These are phyloP conservation scores for Samsoniella hepiali DNA, from an alignment of 2,329 filamentous ascomycete species.

Conservation along the genomic window DNA sequence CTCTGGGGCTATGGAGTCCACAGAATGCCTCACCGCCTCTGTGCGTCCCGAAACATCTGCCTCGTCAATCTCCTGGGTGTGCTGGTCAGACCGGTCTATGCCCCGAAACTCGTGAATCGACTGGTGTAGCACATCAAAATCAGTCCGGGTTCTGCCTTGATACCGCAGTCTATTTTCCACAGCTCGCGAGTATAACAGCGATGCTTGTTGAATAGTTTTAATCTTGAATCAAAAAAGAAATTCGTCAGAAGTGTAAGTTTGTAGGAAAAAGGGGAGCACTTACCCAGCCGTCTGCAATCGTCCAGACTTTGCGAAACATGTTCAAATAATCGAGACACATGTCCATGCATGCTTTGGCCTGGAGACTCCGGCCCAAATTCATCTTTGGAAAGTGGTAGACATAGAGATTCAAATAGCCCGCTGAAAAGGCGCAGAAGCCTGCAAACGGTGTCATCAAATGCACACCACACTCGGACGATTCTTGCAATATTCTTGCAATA, in stretches of 20 bases:
- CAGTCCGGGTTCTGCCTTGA: slow-evolving; percentile 26
- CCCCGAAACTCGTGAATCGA: slow-evolving; percentile 32
- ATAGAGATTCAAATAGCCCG: slow-evolving; percentile 42
- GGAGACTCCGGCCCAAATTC: slow-evolving; percentile 34
- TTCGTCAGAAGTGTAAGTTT: background rate
- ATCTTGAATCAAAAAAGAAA: slow-evolving; percentile 18
- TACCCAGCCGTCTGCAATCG: slow-evolving; percentile 30
- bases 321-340: slow-evolving; percentile 29
- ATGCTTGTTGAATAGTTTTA: slow-evolving; percentile 28
- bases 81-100: slow-evolving; percentile 31
- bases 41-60: slow-evolving; percentile 21
- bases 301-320: slow-evolving; percentile 29
- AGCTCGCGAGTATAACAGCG: slow-evolving; percentile 27
- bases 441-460: slow-evolving; percentile 40
- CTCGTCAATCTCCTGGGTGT: slow-evolving; percentile 29
- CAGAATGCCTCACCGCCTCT: background rate
- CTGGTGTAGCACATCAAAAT: slow-evolving; percentile 31
- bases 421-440: slow-evolving; percentile 45
- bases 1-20: background rate
- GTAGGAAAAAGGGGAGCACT: background rate
- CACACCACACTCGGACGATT: slow-evolving; percentile 36
- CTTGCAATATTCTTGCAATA: slow-evolving; percentile 35
- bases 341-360: slow-evolving; percentile 23
- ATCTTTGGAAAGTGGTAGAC: slow-evolving; percentile 39
- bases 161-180: slow-evolving; percentile 25